A percentile compares a stretch with the other conserved stretches of the same genome.
Evolutionary conservation across 2,329 filamentous ascomycete genomes (phyloP).

Genomic region (Thyridium curvatum): DNA sequence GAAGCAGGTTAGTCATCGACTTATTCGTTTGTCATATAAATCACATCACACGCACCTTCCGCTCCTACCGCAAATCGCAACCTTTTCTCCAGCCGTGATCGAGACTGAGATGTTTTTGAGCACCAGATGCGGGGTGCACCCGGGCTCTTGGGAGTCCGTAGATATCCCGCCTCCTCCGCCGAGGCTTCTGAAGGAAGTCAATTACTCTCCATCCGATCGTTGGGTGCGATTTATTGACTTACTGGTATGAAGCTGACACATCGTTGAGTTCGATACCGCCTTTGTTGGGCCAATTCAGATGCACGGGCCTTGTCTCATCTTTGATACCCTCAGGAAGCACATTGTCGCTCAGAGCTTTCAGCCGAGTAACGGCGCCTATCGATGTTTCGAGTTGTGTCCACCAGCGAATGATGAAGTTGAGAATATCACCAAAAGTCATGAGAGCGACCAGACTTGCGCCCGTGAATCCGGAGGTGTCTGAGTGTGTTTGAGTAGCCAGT

Average conservation of each 20-base stretch:
- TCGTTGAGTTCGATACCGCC: too few species aligned
- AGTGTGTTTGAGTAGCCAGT: neutral
- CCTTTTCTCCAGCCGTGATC: conserved; percentile 1
- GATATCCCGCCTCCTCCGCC: too few species aligned
- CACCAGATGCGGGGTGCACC: neutral
- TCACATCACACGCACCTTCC: neutral
- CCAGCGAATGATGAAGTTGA: conserved; percentile 2
- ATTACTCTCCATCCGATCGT: too few species aligned
- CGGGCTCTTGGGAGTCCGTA: too few species aligned
- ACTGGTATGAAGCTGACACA: too few species aligned
- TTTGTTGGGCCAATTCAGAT: too few species aligned
- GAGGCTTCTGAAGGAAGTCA: too few species aligned
- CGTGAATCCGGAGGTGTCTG: neutral
- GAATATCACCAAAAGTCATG: conserved; percentile 2
- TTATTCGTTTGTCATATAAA: too few species aligned
- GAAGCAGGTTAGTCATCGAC: too few species aligned
- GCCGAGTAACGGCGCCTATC: conserved; percentile 1
- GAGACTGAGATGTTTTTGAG: neutral
- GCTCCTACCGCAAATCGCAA: conserved; percentile 3
- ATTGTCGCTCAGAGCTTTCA: conserved; percentile 2
- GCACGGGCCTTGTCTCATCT: neutral
- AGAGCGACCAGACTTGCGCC: conserved; percentile 1
- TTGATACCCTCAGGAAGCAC: neutral
- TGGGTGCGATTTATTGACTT: too few species aligned
- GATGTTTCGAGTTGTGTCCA: conserved; percentile 3